Conservation (phyloP, 2,329 filamentous ascomycete genomes). For the Gaeumannomyces tritici region DNA sequence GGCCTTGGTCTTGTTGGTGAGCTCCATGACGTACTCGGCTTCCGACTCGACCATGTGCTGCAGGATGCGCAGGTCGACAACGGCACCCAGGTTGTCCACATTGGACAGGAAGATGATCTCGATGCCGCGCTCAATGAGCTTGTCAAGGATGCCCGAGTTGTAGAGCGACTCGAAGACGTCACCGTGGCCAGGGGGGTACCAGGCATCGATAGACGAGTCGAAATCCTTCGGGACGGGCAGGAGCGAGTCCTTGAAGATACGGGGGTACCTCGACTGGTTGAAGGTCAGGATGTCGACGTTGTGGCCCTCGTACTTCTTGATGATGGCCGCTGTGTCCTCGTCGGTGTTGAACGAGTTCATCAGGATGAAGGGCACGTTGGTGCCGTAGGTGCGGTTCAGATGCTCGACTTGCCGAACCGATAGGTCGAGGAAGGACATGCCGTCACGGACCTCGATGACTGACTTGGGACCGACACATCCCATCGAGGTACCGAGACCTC, state of each 20-base stretch:
- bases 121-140: constrained; percentile 89
- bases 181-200: constrained; percentile 96
- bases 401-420: constrained; percentile 98
- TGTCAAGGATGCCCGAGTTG: constrained; percentile 96
- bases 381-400: constrained; percentile 94
- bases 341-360: constrained; percentile 99
- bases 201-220: constrained; percentile 84
- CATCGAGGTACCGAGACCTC: constrained; percentile 98
- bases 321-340: constrained; percentile 94
- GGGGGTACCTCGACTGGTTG: constrained; percentile 98
- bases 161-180: constrained; percentile 99
- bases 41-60: constrained; percentile 99
- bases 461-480: constrained; percentile 98
- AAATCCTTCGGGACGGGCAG: constrained; percentile 88
- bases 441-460: constrained; percentile 97
- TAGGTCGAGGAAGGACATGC: constrained; percentile 99
- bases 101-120: constrained; percentile 99
- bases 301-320: constrained; percentile 99
- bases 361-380: constrained; percentile 95
- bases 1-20: constrained; percentile 99
- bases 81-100: constrained; percentile 95
- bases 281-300: constrained; percentile 99
- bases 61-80: constrained; percentile 94
- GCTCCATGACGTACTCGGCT: constrained; percentile 98
- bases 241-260: constrained; percentile 96